Evolutionary conservation across 192 early-diverging fungal species (phyloP), one percentile per base, ranked within the genome.

Genomic region (Linnemannia hyalina): DNA sequence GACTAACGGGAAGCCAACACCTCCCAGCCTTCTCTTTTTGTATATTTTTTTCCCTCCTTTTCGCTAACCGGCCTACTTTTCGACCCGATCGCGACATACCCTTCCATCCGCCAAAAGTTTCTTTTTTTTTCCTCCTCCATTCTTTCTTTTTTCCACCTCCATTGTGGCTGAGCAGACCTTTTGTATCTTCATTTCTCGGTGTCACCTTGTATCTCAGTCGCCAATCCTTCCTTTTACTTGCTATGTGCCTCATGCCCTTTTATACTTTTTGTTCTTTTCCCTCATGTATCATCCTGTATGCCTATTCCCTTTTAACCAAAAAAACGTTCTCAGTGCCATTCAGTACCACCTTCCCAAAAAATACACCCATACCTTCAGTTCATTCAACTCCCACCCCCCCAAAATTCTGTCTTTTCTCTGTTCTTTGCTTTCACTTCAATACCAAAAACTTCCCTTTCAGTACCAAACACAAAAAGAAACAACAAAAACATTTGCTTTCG

Each of bases 391-490:
- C 69, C 36, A 70, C 35, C 35, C 35, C 35, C 35, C 35, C 35
- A 38, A 46, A 46, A 41, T 29, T 23, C 44, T 77, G 44, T 68
- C 49, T 23, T 36, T 36, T 18, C 16, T 29, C 60, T 35, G 49
- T 41, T 41, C 35, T 78, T 47, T 70, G 29, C 46, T 1, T 71
- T 6, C 71, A 15, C 55, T 69, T 68, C 15, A 38, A 11, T 74
- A 44, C 23, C 49, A 18, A 52, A 52, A 52, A 15, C 47, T 57
- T 70, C 70, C 70, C 36, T 77, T n/a, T 44, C 74, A 20, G 63
- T 26, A 23, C 15, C 36, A 77, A 20, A 77, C n/a, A 77, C 70
- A 46, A 77, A 70, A 26, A n/a, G 44, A 49, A 68, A 60, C 3
- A 77, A 70, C 35, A 78, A 55, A n/a, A 70, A 42, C 38, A 36